Conservation (phyloP, 139 green algal species). For the Chlorella sorokiniana region DNA sequence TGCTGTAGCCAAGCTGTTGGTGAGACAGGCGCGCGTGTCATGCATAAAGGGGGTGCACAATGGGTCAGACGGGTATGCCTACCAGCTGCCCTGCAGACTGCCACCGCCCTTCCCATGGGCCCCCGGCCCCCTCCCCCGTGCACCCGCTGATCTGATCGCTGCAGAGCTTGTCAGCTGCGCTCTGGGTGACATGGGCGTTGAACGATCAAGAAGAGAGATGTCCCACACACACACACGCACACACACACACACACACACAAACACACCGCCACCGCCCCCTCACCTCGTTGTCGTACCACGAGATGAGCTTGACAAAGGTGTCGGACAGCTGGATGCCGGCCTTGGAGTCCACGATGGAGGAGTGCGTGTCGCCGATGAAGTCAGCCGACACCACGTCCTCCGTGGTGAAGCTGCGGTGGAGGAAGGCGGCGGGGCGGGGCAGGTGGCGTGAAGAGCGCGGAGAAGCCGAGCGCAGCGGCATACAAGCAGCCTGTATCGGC, state of each 20-base stretch:
- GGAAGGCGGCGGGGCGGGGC: background rate
- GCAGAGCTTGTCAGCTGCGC: no score
- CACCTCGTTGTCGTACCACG: slow-evolving; percentile 61
- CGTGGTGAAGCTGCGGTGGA: slow-evolving; percentile 78
- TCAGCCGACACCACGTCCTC: slow-evolving; percentile 93
- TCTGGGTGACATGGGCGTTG: no score
- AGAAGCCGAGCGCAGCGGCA: background rate
- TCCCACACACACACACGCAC: no score
- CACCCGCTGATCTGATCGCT: no score
- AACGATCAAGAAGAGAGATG: no score
- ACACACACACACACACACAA: no score
- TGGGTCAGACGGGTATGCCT: no score
- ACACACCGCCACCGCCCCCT: no score
- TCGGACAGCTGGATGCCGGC: slow-evolving; percentile 87
- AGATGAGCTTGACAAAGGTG: slow-evolving; percentile 95
- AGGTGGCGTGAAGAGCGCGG: background rate
- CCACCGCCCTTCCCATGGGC: no score
- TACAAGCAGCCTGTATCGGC: no score
- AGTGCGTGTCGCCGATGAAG: slow-evolving; percentile 84
- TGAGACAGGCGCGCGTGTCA: background rate
- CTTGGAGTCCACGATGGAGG: slow-evolving; percentile 88
- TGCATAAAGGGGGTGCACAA: background rate
- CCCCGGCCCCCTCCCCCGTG: no score
- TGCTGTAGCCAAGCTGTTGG: slow-evolving; percentile 18
- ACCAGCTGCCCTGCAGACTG: no score